These are phyloP conservation scores for Cyclostephanos invisitatus DNA, from an alignment of 108 stramenopile genomes.

Conservation along the genomic window DNA sequence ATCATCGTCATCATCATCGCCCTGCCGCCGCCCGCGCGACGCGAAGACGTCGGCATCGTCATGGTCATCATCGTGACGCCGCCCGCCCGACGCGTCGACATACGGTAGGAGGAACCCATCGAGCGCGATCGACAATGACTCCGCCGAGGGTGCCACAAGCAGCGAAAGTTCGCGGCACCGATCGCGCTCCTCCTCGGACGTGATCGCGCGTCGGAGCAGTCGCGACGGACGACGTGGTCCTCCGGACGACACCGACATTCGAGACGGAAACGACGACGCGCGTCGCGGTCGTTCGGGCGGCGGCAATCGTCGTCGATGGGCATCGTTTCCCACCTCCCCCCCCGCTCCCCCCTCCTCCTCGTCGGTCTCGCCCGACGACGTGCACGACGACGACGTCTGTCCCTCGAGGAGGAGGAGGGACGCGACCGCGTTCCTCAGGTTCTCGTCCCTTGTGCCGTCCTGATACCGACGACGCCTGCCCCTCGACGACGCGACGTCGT, in stretches of 20 bases:
- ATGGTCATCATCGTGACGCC: no score
- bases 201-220: conserved; percentile 13
- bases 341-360: not conserved
- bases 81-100: not conserved
- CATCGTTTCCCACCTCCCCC: no score
- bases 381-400: not conserved
- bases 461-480: conserved; percentile 12
- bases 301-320: no score
- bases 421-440: conserved; percentile 15
- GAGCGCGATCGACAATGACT: conserved; percentile 6
- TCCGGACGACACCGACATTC: not conserved
- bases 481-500: conserved; percentile 24
- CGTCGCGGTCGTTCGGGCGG: no score
- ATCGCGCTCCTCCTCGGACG: conserved; percentile 21
- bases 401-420: not conserved
- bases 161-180: conserved; percentile 2
- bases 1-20: no score
- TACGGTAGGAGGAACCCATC: conserved; percentile 12
- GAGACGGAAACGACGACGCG: no score
- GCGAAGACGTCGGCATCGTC: no score
- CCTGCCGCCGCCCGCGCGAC: no score
- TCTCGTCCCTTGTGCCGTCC: no score
- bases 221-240: conserved; percentile 9
- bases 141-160: conserved; percentile 6
- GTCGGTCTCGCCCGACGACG: not conserved